phyloP scores from a whole-genome alignment of 495 filamentous ascomycete genomes.

The Aspergillus egyptiacus region DNA sequence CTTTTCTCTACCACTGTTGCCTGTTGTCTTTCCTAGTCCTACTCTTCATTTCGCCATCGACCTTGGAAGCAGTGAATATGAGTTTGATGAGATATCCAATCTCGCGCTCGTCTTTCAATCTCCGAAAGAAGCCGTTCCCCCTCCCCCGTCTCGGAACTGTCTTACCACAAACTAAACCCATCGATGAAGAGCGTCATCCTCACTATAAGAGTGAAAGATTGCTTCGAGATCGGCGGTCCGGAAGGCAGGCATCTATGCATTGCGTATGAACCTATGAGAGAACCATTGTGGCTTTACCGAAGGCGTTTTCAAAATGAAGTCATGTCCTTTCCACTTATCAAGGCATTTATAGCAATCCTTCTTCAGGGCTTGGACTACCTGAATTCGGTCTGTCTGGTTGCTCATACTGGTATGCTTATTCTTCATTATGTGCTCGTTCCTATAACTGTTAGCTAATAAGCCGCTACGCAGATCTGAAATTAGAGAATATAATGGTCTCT shows the following conservation, averaged over 20 bases:
- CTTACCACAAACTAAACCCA: no score
- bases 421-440: no score
- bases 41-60: no score
- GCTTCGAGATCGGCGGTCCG: conserved; percentile 21
- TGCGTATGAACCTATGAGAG: conserved; percentile 32
- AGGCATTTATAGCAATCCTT: conserved; percentile 25
- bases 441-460: not conserved
- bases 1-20: no score
- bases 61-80: no score
- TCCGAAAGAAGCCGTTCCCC: no score
- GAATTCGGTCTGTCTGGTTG: conserved; percentile 28
- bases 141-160: no score
- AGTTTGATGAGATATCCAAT: not conserved
- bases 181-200: no score
- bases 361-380: conserved; percentile 34
- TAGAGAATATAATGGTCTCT: conserved; percentile 30
- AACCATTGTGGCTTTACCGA: conserved; percentile 25
- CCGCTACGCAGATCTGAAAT: conserved; percentile 17
- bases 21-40: no score
- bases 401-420: conserved; percentile 21
- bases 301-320: conserved; percentile 13
- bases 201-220: conserved; percentile 2
- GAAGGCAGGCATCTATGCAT: conserved; percentile 33
- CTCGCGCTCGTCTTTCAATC: no score
- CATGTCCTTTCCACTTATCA: conserved; percentile 18